Evolutionary conservation across 177 flowering plant genomes (phyloP).

Genomic region (Vitis hybrid): DNA sequence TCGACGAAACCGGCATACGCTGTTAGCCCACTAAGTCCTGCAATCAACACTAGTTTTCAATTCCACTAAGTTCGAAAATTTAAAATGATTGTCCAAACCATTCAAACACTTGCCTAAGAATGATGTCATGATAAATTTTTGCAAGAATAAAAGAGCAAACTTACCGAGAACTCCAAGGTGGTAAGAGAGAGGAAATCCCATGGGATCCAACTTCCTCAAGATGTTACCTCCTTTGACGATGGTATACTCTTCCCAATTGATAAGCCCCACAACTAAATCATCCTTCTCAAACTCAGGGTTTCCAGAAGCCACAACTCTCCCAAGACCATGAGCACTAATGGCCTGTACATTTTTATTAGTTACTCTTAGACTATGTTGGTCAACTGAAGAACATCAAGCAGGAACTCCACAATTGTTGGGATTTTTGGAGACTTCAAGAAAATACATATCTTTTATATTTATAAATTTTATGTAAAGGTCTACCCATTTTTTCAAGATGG

Average conservation of each 20-base stretch:
- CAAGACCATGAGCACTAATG: constrained; percentile 61
- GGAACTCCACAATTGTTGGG: too few species aligned
- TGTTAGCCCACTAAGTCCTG: constrained; percentile 65
- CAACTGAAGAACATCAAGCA: too few species aligned
- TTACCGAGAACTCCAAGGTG: constrained; percentile 67
- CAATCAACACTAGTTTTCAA: background rate
- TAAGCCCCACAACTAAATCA: constrained; percentile 58
- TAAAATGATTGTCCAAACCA: too few species aligned
- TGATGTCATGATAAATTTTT: too few species aligned
- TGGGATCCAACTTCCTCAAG: constrained; percentile 50
- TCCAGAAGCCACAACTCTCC: constrained; percentile 62
- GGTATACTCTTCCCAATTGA: constrained; percentile 67
- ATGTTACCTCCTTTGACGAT: constrained; percentile 26
- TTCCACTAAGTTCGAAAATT: too few species aligned
- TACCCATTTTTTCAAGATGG: too few species aligned
- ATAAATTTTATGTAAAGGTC: too few species aligned
- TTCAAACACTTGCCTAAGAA: too few species aligned
- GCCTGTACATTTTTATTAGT: constrained; percentile 24
- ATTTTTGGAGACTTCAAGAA: too few species aligned
- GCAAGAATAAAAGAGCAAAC: background rate
- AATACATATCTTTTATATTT: too few species aligned
- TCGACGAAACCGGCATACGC: constrained; percentile 72
- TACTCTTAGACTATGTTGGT: too few species aligned
- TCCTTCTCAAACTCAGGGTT: constrained; percentile 49
- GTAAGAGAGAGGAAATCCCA: constrained; percentile 62